phyloP scores from a whole-genome alignment of 2,329 filamentous ascomycete genomes.

The Gnomoniopsis smithogilvyi region DNA sequence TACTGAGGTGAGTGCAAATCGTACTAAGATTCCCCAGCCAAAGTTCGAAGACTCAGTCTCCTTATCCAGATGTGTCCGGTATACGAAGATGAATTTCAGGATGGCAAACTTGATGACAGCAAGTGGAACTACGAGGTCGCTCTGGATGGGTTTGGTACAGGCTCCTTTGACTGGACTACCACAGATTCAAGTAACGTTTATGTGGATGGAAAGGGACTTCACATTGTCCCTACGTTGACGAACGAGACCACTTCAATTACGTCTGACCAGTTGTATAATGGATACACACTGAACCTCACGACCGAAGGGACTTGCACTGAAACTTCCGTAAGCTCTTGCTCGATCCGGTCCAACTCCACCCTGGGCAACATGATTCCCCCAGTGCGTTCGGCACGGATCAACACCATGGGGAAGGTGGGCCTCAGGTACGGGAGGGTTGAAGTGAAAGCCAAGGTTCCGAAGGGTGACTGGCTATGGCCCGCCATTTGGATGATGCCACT shows the following conservation, averaged over 20 bases:
- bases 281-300: constrained; percentile 43
- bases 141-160: constrained; percentile 42
- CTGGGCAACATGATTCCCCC: constrained; percentile 45
- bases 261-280: constrained; percentile 33
- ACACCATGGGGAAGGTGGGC: constrained; percentile 42
- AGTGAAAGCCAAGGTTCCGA: constrained; percentile 49
- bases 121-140: constrained; percentile 17
- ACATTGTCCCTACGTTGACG: constrained; percentile 53
- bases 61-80: constrained; percentile 39
- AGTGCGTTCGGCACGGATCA: constrained; percentile 45
- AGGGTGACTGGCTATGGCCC: constrained; percentile 53
- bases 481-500: constrained; percentile 51
- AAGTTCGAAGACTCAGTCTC: not conserved
- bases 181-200: constrained; percentile 44
- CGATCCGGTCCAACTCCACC: constrained; percentile 38
- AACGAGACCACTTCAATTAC: constrained; percentile 37
- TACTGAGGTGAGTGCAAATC: constrained; percentile 12
- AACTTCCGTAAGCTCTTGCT: constrained; percentile 30
- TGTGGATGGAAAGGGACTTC: constrained; percentile 44
- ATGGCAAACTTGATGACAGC: constrained; percentile 7
- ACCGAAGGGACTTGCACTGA: constrained; percentile 40
- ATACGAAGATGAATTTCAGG: constrained; percentile 45
- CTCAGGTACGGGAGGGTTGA: constrained; percentile 51
- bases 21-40: too few species aligned
- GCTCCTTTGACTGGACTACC: constrained; percentile 54